phyloP scores from a whole-genome alignment of 2,329 filamentous ascomycete species.

The Triangularia setosa region DNA sequence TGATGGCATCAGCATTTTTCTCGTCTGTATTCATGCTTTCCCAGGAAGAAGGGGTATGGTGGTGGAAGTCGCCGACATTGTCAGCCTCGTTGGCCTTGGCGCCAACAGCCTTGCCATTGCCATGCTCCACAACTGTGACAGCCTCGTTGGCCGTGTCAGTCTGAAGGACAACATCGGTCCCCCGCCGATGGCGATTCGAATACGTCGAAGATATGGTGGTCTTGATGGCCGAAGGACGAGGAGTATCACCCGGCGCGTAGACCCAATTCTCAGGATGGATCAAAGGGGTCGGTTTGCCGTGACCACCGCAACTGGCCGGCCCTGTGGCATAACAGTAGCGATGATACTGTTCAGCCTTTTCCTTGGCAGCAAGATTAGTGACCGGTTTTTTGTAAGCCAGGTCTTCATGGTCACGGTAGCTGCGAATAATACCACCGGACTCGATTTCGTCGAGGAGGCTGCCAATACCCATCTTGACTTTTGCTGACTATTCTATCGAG shows the following conservation, averaged over 20 bases:
- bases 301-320: neutral
- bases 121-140: neutral
- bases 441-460: neutral
- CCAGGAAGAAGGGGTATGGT: neutral
- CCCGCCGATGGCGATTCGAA: neutral
- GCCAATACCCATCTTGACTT: neutral
- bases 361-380: neutral
- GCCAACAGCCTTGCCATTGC: neutral
- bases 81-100: neutral
- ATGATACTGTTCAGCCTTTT: neutral
- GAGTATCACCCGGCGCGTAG: neutral
- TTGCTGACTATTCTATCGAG: neutral
- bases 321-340: neutral
- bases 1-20: neutral
- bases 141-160: neutral
- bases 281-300: neutral
- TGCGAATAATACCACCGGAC: neutral
- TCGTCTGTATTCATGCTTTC: neutral
- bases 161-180: neutral
- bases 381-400: neutral
- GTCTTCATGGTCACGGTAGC: neutral
- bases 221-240: neutral
- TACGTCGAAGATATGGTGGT: neutral
- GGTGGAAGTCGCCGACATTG: neutral
- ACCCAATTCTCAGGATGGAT: neutral